Evolutionary conservation across 2,329 filamentous ascomycete species (phyloP).

Genomic region (Sarocladium brachiariae): DNA sequence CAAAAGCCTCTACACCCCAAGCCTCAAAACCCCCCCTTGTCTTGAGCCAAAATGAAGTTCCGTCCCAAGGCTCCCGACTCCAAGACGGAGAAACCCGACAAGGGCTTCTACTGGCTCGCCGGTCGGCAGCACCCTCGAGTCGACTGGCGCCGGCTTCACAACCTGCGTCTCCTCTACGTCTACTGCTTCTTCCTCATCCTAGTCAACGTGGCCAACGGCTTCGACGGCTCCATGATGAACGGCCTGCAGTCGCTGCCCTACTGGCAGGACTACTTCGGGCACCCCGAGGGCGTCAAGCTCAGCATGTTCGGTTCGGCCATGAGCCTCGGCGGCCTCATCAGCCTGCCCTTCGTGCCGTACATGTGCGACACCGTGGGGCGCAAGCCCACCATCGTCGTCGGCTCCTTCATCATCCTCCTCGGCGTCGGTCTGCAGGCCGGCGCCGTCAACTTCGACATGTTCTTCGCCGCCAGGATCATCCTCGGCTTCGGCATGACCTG

Average conservation of each 20-base stretch:
- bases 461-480: constrained; percentile 22
- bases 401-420: constrained; percentile 10
- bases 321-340: constrained; percentile 24
- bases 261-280: constrained; percentile 29
- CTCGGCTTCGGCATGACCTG: constrained; percentile 23
- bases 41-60: constrained; percentile 4
- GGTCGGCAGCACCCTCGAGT: constrained; percentile 20
- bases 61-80: constrained; percentile 1
- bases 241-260: constrained; percentile 23
- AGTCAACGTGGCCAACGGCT: constrained; percentile 27
- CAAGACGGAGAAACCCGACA: constrained; percentile 11
- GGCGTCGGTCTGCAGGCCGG: constrained; percentile 20
- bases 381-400: constrained; percentile 22
- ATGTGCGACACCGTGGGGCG: constrained; percentile 25
- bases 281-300: constrained; percentile 19
- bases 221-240: constrained; percentile 32
- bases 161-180: constrained; percentile 23
- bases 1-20: not conserved
- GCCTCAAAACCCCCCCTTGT: not conserved
- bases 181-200: constrained; percentile 24
- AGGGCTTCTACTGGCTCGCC: constrained; percentile 17
- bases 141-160: constrained; percentile 21
- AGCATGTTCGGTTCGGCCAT: constrained; percentile 23
- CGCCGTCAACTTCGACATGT: constrained; percentile 17
- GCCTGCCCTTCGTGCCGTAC: constrained; percentile 20